phyloP scores from a whole-genome alignment of 176 grass and related monocot species.

The Aegilops longissima region DNA sequence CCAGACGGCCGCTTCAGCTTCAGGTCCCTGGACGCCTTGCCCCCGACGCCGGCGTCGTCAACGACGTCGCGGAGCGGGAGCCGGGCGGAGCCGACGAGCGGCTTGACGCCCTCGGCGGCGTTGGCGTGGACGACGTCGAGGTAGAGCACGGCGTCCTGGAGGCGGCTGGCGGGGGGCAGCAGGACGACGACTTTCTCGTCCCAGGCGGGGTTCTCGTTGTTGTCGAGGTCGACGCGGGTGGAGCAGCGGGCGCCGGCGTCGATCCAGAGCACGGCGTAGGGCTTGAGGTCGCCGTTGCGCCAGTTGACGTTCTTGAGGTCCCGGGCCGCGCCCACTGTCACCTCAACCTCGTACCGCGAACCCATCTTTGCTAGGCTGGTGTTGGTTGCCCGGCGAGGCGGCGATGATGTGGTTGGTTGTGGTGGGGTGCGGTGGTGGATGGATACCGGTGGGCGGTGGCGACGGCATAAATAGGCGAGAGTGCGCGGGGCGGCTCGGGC shows the following conservation, averaged over 20 bases:
- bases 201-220: slow-evolving; percentile 48
- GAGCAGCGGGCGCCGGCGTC: slow-evolving; percentile 45
- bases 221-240: slow-evolving; percentile 53
- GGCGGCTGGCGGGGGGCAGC: slow-evolving; percentile 18
- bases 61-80: slow-evolving; percentile 66
- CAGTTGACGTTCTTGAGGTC: slow-evolving; percentile 88
- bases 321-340: slow-evolving; percentile 49
- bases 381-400: background rate
- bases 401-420: no score
- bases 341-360: slow-evolving; percentile 59
- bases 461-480: background rate
- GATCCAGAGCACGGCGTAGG: slow-evolving; percentile 71
- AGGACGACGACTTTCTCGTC: slow-evolving; percentile 59
- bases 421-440: background rate
- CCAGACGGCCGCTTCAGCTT: slow-evolving; percentile 69
- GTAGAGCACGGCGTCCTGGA: slow-evolving; percentile 54
- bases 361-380: slow-evolving; percentile 15
- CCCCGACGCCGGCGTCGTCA: slow-evolving; percentile 52
- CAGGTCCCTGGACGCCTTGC: slow-evolving; percentile 11
- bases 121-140: slow-evolving; percentile 80
- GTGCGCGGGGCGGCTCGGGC: background rate
- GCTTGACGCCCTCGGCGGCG: slow-evolving; percentile 52
- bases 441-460: background rate
- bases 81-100: slow-evolving; percentile 63
- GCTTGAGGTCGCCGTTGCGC: slow-evolving; percentile 61